Percentiles rank a stretch among this genome's conserved stretches.
Evolutionary conservation across 306 rosid species (phyloP).

Genomic region (Astragalus membranaceus): DNA sequence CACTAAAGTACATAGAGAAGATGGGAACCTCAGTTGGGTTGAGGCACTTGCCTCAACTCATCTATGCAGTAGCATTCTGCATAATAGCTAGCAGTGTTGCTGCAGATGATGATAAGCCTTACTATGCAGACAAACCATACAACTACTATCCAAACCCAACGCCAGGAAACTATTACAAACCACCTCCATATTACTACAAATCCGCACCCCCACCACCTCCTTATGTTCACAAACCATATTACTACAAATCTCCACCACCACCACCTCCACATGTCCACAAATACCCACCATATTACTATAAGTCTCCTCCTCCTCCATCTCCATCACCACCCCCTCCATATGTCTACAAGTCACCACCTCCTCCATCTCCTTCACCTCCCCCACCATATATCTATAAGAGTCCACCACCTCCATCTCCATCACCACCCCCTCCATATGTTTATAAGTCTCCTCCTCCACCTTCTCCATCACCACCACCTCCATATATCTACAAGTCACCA

Average conservation of each 20-base stretch:
- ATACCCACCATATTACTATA: neutral
- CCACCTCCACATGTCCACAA: neutral
- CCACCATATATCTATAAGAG: neutral
- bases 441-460: constrained; percentile 1
- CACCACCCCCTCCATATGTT: too few relatives aligned
- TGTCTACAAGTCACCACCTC: neutral
- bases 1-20: neutral
- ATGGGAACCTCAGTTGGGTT: constrained; percentile 32
- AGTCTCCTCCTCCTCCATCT: neutral
- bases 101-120: constrained; percentile 22
- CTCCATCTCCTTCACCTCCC: neutral
- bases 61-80: constrained; percentile 35
- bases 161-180: neutral
- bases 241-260: neutral
- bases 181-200: neutral
- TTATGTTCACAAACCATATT: neutral
- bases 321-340: neutral
- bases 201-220: neutral
- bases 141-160: neutral
- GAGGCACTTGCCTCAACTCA: constrained; percentile 44
- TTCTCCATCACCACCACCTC: neutral
- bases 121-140: constrained; percentile 2
- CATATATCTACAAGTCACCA: neutral
- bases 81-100: constrained; percentile 26
- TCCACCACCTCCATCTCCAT: neutral